These are phyloP conservation scores for Populus tomentosa DNA, from an alignment of 441 rosid species.

Conservation along the genomic window DNA sequence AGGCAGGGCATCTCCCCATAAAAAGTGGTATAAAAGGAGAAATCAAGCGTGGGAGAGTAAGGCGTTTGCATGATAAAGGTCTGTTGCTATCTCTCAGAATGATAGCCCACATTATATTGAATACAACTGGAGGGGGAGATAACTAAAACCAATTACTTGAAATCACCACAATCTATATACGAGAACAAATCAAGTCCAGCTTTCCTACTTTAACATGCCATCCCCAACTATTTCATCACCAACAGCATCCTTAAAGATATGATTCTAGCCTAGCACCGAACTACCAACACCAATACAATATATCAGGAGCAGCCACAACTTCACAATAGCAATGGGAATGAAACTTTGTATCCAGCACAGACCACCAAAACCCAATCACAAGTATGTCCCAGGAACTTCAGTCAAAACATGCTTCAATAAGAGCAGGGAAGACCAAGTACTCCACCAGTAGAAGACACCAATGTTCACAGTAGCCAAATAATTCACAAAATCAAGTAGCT, in stretches of 20 bases:
- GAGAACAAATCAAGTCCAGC: constrained; percentile 15
- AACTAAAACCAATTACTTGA: constrained; percentile 20
- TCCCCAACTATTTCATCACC: constrained; percentile 26
- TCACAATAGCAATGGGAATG: constrained; percentile 11
- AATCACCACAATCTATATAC: constrained; percentile 11
- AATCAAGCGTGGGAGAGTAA: background rate
- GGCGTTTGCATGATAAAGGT: constrained; percentile 10
- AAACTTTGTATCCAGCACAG: background rate
- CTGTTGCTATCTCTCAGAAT: constrained; percentile 17
- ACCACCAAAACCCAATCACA: constrained; percentile 21
- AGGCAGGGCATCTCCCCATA: constrained; percentile 19
- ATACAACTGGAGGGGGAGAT: constrained; percentile 12
- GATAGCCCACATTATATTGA: constrained; percentile 13
- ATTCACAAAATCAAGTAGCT: constrained; percentile 16
- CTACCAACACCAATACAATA: constrained; percentile 18
- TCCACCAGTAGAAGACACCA: constrained; percentile 11
- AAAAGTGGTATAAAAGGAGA: constrained; percentile 11
- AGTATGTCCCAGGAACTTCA: constrained; percentile 19
- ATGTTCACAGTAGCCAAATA: background rate
- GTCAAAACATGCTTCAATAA: constrained; percentile 16
- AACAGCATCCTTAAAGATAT: constrained; percentile 17
- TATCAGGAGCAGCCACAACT: constrained; percentile 26
- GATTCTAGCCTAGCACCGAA: constrained; percentile 24
- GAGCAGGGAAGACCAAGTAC: constrained; percentile 5
- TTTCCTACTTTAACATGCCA: constrained; percentile 23